Percentiles rank a stretch among this genome's conserved stretches.
These are phyloP conservation scores for Juncus effusus DNA, from an alignment of 176 grass and related monocot genomes.

Conservation along the genomic window DNA sequence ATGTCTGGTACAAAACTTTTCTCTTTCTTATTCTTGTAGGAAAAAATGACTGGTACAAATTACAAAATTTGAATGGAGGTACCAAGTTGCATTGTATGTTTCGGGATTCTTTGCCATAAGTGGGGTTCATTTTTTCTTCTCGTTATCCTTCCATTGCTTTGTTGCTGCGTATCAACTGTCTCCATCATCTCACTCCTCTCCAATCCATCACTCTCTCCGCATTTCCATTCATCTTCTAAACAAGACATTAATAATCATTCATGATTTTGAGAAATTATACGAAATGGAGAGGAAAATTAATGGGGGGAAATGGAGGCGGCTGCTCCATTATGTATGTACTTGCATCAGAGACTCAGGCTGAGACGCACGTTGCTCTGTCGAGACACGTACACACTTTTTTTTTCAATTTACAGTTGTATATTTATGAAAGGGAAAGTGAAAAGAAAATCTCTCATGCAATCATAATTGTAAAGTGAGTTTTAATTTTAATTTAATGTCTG, in stretches of 20 bases:
- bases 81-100: constrained; percentile 30
- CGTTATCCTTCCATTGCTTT: constrained; percentile 16
- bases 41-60: constrained; percentile 19
- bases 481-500: constrained; percentile 15
- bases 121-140: constrained; percentile 10
- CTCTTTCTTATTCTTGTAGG: no score
- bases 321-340: constrained; percentile 30
- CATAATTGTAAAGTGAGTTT: not conserved
- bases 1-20: no score
- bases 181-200: constrained; percentile 18
- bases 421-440: not conserved
- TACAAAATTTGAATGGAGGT: constrained; percentile 4
- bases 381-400: not conserved
- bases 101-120: constrained; percentile 26
- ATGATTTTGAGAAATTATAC: no score
- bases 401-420: not conserved
- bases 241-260: not conserved
- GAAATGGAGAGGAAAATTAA: not conserved
- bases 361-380: constrained; percentile 25
- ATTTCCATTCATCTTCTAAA: not conserved
- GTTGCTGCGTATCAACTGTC: constrained; percentile 32
- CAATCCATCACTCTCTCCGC: not conserved
- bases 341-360: constrained; percentile 17
- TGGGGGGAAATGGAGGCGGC: constrained; percentile 14
- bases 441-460: not conserved